Evolutionary conservation across 2,329 filamentous ascomycete species (phyloP).

Genomic region (Fusarium dlaminii): DNA sequence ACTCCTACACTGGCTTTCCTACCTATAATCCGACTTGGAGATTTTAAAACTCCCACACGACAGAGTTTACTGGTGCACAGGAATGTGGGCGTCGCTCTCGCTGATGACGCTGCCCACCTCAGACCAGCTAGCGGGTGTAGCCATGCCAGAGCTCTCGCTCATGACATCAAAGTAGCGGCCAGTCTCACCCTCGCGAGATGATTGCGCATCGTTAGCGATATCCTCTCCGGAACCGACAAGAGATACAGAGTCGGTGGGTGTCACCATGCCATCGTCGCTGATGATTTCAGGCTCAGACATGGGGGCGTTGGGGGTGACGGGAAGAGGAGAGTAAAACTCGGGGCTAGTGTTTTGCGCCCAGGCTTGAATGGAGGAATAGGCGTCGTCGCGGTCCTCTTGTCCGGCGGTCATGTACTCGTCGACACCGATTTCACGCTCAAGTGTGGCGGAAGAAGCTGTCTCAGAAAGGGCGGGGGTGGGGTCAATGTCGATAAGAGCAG

Average conservation of each 20-base stretch:
- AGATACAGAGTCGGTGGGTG: slow-evolving; percentile 68
- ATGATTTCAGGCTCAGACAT: slow-evolving; percentile 62
- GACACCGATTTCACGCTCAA: slow-evolving; percentile 50
- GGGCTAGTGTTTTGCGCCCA: slow-evolving; percentile 67
- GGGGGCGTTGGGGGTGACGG: slow-evolving; percentile 59
- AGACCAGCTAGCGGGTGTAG: slow-evolving; percentile 71
- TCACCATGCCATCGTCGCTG: slow-evolving; percentile 62
- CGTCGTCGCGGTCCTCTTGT: slow-evolving; percentile 57
- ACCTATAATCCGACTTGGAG: background rate
- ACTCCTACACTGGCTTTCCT: background rate
- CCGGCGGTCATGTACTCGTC: slow-evolving; percentile 65
- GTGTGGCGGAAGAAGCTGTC: slow-evolving; percentile 41
- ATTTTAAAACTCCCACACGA: background rate
- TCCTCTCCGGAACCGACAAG: slow-evolving; percentile 62
- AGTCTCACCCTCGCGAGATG: slow-evolving; percentile 50
- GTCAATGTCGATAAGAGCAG: slow-evolving; percentile 49
- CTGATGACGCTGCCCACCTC: slow-evolving; percentile 72
- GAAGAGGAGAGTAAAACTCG: slow-evolving; percentile 70
- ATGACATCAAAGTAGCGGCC: slow-evolving; percentile 62
- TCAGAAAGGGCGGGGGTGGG: slow-evolving; percentile 31
- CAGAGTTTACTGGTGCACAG: slow-evolving; percentile 44
- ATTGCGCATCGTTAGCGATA: slow-evolving; percentile 54
- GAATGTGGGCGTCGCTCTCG: slow-evolving; percentile 57
- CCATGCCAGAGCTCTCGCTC: slow-evolving; percentile 68
- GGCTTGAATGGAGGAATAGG: slow-evolving; percentile 70